Evolutionary conservation across 2,329 filamentous ascomycete genomes (phyloP).

Genomic region (Colletotrichum destructivum): DNA sequence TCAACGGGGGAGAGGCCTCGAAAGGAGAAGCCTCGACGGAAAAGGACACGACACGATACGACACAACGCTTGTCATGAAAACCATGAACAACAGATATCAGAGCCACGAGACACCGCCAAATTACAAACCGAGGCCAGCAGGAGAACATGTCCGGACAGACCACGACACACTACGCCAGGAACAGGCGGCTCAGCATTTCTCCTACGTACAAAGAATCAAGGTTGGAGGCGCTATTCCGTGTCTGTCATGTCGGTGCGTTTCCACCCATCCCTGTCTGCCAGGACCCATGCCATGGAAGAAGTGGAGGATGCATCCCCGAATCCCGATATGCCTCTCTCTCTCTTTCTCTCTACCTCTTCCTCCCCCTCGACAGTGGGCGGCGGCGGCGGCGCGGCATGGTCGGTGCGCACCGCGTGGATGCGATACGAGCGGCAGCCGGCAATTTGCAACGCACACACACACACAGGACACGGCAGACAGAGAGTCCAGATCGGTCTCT

Average conservation of each 20-base stretch:
- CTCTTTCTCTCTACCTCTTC: no score
- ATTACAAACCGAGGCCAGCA: not conserved
- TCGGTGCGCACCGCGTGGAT: constrained; percentile 15
- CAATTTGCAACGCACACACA: constrained; percentile 5
- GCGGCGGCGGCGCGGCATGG: not conserved
- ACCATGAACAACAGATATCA: not conserved
- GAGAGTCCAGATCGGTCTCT: constrained; percentile 41
- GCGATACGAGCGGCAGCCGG: constrained; percentile 41
- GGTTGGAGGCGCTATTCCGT: constrained; percentile 17
- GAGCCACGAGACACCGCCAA: not conserved
- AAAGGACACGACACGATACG: not conserved
- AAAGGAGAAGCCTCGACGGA: no score
- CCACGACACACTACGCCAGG: not conserved
- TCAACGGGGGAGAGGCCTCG: no score
- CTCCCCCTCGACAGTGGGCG: no score
- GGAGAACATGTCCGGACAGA: not conserved
- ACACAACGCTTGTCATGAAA: not conserved
- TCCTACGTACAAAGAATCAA: constrained; percentile 17
- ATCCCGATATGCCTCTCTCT: constrained; percentile 30
- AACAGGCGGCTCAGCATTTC: constrained; percentile 1
- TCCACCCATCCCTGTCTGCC: constrained; percentile 10
- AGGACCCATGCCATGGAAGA: constrained; percentile 23
- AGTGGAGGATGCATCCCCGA: constrained; percentile 37
- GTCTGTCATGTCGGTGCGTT: constrained; percentile 18
- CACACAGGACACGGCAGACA: not conserved